Conservation (phyloP, 441 rosid species). For the Iberis amara region DNA sequence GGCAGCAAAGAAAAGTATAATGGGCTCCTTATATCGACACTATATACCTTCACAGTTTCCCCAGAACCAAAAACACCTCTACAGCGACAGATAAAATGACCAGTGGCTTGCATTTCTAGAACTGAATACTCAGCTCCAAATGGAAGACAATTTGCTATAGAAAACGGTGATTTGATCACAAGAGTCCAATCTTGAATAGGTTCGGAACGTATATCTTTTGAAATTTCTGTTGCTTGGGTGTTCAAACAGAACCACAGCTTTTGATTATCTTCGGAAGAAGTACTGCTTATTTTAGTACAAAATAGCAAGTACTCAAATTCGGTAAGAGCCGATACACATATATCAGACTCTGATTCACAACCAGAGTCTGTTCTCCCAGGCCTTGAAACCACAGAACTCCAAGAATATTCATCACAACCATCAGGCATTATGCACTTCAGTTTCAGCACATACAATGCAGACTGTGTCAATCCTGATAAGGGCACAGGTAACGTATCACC, state of each 20-base stretch:
- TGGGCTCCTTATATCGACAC: constrained; percentile 68
- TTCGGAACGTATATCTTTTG: constrained; percentile 68
- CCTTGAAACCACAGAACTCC: constrained; percentile 76
- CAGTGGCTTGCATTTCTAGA: constrained; percentile 64
- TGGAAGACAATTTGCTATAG: constrained; percentile 80
- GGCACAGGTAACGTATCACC: constrained; percentile 80
- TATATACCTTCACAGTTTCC: constrained; percentile 66
- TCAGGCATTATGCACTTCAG: constrained; percentile 53
- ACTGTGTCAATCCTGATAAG: constrained; percentile 55
- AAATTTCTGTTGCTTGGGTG: constrained; percentile 72
- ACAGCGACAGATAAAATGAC: constrained; percentile 54
- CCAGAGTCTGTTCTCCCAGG: constrained; percentile 33
- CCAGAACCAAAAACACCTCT: constrained; percentile 72
- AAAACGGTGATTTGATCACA: constrained; percentile 79
- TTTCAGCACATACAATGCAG: constrained; percentile 52
- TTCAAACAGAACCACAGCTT: constrained; percentile 81
- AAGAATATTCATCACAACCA: constrained; percentile 56
- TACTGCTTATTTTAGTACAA: constrained; percentile 57
- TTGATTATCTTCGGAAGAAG: constrained; percentile 53
- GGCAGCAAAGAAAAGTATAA: constrained; percentile 78
- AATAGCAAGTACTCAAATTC: constrained; percentile 70
- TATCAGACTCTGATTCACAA: constrained; percentile 42
- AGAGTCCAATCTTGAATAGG: constrained; percentile 93
- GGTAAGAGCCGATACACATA: constrained; percentile 62
- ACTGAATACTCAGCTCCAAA: constrained; percentile 78